Evolutionary conservation across 129 eudicot species (phyloP).

Genomic region (Deinandra increscens): DNA sequence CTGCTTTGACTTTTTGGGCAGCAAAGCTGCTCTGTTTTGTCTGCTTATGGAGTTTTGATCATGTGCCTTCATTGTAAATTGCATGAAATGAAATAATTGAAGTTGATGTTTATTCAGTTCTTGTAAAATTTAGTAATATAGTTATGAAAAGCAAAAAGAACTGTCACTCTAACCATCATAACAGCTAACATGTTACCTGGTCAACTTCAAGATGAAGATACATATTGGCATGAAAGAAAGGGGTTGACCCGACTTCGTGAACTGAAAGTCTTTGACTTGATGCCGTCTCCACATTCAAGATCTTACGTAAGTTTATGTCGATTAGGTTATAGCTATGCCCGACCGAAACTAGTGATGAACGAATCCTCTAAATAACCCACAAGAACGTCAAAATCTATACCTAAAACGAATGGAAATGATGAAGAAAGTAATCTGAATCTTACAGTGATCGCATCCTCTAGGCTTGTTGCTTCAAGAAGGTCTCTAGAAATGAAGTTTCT

Average conservation of each 20-base stretch:
- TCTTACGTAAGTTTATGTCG: conserved; percentile 54
- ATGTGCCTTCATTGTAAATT: conserved; percentile 46
- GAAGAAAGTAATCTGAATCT: conserved; percentile 10
- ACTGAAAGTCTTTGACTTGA: conserved; percentile 71
- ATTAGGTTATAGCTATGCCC: conserved; percentile 91
- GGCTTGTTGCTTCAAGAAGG: conserved; percentile 83
- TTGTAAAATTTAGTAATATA: not conserved
- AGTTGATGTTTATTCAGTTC: not conserved
- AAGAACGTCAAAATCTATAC: conserved; percentile 12
- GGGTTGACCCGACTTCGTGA: conserved; percentile 48
- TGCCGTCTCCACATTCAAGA: conserved; percentile 87
- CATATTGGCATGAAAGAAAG: conserved; percentile 98
- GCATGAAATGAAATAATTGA: not conserved
- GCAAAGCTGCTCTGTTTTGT: conserved; percentile 67
- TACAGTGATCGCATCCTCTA: conserved; percentile 75
- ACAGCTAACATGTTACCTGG: conserved; percentile 40
- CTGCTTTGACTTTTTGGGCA: conserved; percentile 58
- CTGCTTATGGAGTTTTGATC: conserved; percentile 81
- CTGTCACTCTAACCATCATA: not conserved
- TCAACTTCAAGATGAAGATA: conserved; percentile 77
- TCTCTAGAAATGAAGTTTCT: conserved; percentile 87
- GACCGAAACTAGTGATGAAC: conserved; percentile 60
- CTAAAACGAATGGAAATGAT: conserved; percentile 5
- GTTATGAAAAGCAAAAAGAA: not conserved
- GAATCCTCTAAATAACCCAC: conserved; percentile 54